Evolutionary conservation across 345 rosid species (phyloP).

Genomic region (Salix suchowensis): DNA sequence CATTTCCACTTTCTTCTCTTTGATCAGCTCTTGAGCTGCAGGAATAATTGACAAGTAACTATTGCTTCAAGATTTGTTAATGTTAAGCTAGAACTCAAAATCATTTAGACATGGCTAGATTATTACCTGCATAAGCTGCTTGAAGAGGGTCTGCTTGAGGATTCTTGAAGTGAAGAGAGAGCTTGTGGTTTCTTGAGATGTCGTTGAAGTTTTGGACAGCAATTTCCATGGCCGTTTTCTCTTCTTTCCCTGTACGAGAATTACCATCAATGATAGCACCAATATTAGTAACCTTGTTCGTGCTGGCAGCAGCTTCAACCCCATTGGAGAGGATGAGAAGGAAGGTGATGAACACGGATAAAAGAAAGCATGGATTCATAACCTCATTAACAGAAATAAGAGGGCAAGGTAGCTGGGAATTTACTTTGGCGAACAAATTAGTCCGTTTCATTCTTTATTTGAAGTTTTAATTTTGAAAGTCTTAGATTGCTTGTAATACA

Average conservation of each 20-base stretch:
- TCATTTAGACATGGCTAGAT: background rate
- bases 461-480: background rate
- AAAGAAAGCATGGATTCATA: slow-evolving; percentile 5
- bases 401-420: background rate
- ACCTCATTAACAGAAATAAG: background rate
- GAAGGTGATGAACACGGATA: slow-evolving; percentile 1
- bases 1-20: slow-evolving; percentile 29
- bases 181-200: slow-evolving; percentile 9
- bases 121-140: slow-evolving; percentile 37
- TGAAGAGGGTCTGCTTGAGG: slow-evolving; percentile 23
- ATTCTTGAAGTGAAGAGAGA: slow-evolving; percentile 29
- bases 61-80: background rate
- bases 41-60: background rate
- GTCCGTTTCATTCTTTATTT: background rate
- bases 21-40: slow-evolving; percentile 38
- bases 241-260: slow-evolving; percentile 36
- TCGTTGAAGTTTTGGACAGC: slow-evolving; percentile 34
- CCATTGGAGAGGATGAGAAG: slow-evolving; percentile 9
- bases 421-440: background rate
- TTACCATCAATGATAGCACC: slow-evolving; percentile 40
- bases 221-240: slow-evolving; percentile 38
- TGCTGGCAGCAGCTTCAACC: slow-evolving; percentile 1
- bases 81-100: background rate
- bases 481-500: background rate
- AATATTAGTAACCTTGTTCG: slow-evolving; percentile 15